These are phyloP conservation scores for Ogataea philodendri DNA, from an alignment of 805 yeast species.

Conservation along the genomic window DNA sequence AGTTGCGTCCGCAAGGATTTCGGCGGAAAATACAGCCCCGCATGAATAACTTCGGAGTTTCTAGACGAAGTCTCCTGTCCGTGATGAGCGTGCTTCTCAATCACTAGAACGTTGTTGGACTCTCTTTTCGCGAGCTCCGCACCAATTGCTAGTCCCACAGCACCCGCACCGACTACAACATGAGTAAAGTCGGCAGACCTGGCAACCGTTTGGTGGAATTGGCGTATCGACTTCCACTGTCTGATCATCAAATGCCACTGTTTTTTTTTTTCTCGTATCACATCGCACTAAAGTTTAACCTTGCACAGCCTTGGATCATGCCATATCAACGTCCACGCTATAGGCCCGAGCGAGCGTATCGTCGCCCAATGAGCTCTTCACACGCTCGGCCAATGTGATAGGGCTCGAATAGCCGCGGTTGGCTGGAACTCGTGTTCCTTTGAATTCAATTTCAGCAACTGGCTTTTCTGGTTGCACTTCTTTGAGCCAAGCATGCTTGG, in stretches of 20 bases:
- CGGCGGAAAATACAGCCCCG: slow-evolving; percentile 79
- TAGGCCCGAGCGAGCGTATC: slow-evolving; percentile 22
- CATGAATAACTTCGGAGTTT: slow-evolving; percentile 91
- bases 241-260: background rate
- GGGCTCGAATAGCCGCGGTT: slow-evolving; percentile 30
- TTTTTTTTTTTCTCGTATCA: too few relatives aligned
- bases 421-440: slow-evolving; percentile 24
- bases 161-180: slow-evolving; percentile 73
- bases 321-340: slow-evolving; percentile 15
- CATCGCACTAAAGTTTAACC: background rate
- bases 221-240: background rate
- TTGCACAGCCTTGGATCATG: background rate
- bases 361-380: slow-evolving; percentile 25
- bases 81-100: slow-evolving; percentile 63
- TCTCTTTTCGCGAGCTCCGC: slow-evolving; percentile 54
- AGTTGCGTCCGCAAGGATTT: slow-evolving; percentile 63
- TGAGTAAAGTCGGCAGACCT: slow-evolving; percentile 16
- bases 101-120: slow-evolving; percentile 52
- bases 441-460: slow-evolving; percentile 3
- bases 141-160: slow-evolving; percentile 79
- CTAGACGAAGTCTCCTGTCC: slow-evolving; percentile 88
- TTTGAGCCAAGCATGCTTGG: slow-evolving; percentile 45
- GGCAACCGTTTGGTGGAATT: slow-evolving; percentile 3
- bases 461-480: background rate
- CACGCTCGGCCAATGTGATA: slow-evolving; percentile 28